Evolutionary conservation across 1,284 basidiomycete genomes (phyloP).

Genomic region (Quambalaria eucalypti): DNA sequence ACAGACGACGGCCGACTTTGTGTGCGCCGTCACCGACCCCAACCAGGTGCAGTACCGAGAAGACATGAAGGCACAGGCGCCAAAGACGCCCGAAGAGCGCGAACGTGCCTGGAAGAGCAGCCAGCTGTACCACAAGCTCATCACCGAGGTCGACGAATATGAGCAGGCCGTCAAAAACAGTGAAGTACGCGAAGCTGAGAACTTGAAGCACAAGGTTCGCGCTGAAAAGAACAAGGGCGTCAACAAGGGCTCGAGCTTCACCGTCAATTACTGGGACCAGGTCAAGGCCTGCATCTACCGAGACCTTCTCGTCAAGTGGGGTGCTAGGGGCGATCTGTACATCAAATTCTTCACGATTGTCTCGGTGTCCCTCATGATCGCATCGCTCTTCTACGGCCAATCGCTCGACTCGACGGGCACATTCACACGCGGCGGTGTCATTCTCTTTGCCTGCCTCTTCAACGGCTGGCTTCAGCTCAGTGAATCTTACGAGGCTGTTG

Average conservation of each 20-base stretch:
- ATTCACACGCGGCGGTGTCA: slow-evolving; percentile 27
- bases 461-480: slow-evolving; percentile 39
- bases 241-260: slow-evolving; percentile 22
- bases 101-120: slow-evolving; percentile 28
- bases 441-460: slow-evolving; percentile 38
- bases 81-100: slow-evolving; percentile 30
- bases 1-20: slow-evolving; percentile 50
- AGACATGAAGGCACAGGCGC: slow-evolving; percentile 51
- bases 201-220: slow-evolving; percentile 14
- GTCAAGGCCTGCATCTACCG: slow-evolving; percentile 25
- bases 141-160: slow-evolving; percentile 28
- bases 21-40: slow-evolving; percentile 57
- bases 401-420: slow-evolving; percentile 18
- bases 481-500: slow-evolving; percentile 61
- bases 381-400: slow-evolving; percentile 31
- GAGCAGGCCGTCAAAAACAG: slow-evolving; percentile 18
- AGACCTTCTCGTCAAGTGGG: slow-evolving; percentile 32
- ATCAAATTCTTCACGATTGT: slow-evolving; percentile 35
- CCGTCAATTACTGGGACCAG: slow-evolving; percentile 27
- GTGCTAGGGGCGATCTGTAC: slow-evolving; percentile 20
- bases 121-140: slow-evolving; percentile 18
- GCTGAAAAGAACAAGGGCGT: slow-evolving; percentile 33
- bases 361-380: slow-evolving; percentile 28
- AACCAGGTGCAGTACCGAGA: slow-evolving; percentile 55
- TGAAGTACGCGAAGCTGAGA: slow-evolving; percentile 19